phyloP scores from a whole-genome alignment of 2,329 filamentous ascomycete species.

The Byssothecium circinans region DNA sequence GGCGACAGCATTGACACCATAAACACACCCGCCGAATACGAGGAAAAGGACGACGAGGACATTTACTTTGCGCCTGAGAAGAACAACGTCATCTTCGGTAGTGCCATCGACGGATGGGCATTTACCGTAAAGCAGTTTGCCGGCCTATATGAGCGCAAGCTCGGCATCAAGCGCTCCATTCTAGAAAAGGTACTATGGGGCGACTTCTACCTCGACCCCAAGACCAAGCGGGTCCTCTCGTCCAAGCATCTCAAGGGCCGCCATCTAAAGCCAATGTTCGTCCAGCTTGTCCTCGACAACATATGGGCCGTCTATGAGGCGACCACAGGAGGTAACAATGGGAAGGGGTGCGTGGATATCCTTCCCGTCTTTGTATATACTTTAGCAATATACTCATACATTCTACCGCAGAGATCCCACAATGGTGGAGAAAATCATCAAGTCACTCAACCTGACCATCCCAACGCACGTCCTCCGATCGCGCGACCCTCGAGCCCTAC shows the following conservation, averaged over 20 bases:
- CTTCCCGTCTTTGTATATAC: conserved; percentile 43
- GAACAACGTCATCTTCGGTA: conserved; percentile 99
- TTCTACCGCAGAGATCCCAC: conserved; percentile 64
- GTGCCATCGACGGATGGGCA: conserved; percentile 97
- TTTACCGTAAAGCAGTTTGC: conserved; percentile 97
- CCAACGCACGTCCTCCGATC: conserved; percentile 83
- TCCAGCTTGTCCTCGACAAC: conserved; percentile 91
- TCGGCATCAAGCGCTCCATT: conserved; percentile 84
- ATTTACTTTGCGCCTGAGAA: conserved; percentile 98
- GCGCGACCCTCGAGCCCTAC: conserved; percentile 77
- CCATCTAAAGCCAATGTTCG: conserved; percentile 92
- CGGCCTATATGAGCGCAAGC: conserved; percentile 89
- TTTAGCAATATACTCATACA: conserved; percentile 46
- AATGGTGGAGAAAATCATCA: conserved; percentile 91
- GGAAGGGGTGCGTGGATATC: conserved; percentile 69
- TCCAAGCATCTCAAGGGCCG: conserved; percentile 92
- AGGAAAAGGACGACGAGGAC: conserved; percentile 93
- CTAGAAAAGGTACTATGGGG: conserved; percentile 97
- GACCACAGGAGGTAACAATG: conserved; percentile 77
- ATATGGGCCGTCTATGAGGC: conserved; percentile 96
- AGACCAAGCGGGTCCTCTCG: conserved; percentile 89
- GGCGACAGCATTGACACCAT: conserved; percentile 55
- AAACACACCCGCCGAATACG: conserved; percentile 63
- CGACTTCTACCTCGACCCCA: conserved; percentile 93
- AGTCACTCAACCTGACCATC: conserved; percentile 81